Base-by-base conservation (phyloP, 176 grass and related monocot genomes). In the Poa pratensis region DNA sequence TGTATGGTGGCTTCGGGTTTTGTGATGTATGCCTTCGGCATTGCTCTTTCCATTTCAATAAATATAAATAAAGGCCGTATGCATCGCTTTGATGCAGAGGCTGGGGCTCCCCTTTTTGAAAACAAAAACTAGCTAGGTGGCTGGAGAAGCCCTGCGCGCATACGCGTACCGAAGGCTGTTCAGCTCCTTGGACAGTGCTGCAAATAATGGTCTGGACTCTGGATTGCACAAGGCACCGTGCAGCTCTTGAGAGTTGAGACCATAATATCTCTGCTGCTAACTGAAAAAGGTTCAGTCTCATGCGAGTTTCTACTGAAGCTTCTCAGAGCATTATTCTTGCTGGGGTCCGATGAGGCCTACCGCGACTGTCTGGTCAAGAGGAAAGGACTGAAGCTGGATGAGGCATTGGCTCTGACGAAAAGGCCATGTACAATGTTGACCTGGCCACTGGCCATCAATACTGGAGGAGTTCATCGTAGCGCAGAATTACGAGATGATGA, bases 71-170 rank as follows among this genome's bases (percentile, higher is more conserved):
- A 32, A 32, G 32, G 32, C 32, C 32, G 32, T 32, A 32, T 32
- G 32, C 32, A 32, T 32, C 32, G 32, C 32, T 32, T 32, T 32
- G 32, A 32, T 32, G 32, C 32, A 32, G 32, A 32, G 32, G 32
- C 32, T 32, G 32, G 32, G 32, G 32, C 32, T 32, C 32, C 32
- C 32, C 32, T 32, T 32, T 32, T 32, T 3, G 32, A 32, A 32
- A 32, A 32, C 1, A 32, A 32, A 3, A 32, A n/a, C n/a, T n/a
- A n/a, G n/a, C n/a, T n/a, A n/a, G n/a, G n/a, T n/a, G n/a, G n/a
- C n/a, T 98, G 96, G 93, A 22, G 96, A 98, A 78, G 96, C 96
- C 20, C 79, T 95, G 51, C 88, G 85, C 46, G 89, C 96, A 18
- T 98, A 98, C 17, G 81, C 88, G 1, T 92, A 90, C 83, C 88